Evolutionary conservation across 352 stramenopile genomes (phyloP), one percentile per base, ranked within the genome.

Genomic region (Phytophthora sojae): DNA sequence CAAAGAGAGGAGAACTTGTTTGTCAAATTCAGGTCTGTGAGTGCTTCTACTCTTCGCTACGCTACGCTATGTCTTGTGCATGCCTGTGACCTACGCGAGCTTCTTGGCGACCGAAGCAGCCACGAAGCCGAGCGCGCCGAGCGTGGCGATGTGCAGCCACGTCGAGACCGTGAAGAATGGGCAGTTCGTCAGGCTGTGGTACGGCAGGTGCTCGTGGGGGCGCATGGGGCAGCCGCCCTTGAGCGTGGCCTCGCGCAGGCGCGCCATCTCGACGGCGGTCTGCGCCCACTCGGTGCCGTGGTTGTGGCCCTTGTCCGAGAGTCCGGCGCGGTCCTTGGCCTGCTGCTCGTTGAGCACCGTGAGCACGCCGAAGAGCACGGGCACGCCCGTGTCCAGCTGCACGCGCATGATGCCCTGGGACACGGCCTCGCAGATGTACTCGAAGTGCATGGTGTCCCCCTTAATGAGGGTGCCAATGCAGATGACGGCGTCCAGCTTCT

Each of bases 361-460:
- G 64, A 99, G 88, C 44, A 99, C 97, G 44, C 94, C 94, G 71
- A 98, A 98, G 59, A 97, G 75, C 75, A 95, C 87, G 5, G 91
- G 88, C 57, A 95, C 83, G 44, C 83, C 84, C 26, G 96, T 96
- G 74, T 98, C 86, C 63, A 99, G 81, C 75, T 95, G 89, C 70
- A 99, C 96, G 73, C 90, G 90, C 97, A 99, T 99, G 75, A 99
- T 96, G 62, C 97, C 97, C 68, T 97, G 92, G 39, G 96, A 87
- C n/a, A 98, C 94, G 56, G 97, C 91, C 64, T 99, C 95, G 54
- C 92, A 96, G 83, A 99, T 99, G 86, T 99, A 99, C 92, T 99
- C 98, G 79, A 99, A 99, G 85, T 99, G 98, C 90, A 99, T 98
- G 14, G 98, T 99, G 57, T 98, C 97, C 54, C 98, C 97, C 79